Evolutionary conservation across 2,329 filamentous ascomycete species (phyloP).

Genomic region (Dendrostoma leiphaemia): DNA sequence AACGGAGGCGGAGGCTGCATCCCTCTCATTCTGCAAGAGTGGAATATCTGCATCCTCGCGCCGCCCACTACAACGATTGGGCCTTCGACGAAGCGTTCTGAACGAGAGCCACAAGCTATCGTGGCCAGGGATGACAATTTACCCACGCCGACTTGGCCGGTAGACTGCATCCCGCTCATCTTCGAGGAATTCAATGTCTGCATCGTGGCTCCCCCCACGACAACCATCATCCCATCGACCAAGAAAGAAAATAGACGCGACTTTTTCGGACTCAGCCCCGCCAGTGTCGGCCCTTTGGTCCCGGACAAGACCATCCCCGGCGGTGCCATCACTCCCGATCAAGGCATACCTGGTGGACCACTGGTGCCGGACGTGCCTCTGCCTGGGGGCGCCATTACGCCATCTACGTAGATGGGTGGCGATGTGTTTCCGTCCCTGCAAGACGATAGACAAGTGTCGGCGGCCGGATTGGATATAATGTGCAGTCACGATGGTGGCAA

Average conservation of each 20-base stretch:
- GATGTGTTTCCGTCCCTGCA: neutral
- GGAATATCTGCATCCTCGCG: neutral
- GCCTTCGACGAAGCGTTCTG: neutral
- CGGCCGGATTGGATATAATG: neutral
- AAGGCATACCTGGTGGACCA: constrained; percentile 24
- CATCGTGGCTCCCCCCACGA: too few relatives aligned
- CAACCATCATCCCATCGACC: too few relatives aligned
- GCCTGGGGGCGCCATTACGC: constrained; percentile 26
- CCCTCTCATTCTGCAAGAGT: neutral
- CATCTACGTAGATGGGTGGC: constrained; percentile 4
- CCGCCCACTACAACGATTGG: constrained; percentile 1
- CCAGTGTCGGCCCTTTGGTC: constrained; percentile 15
- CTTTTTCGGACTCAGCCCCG: neutral
- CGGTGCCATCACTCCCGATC: constrained; percentile 29
- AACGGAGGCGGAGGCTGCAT: too few relatives aligned
- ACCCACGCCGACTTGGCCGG: too few relatives aligned
- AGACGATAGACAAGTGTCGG: neutral
- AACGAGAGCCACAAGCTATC: too few relatives aligned
- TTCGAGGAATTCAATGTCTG: too few relatives aligned
- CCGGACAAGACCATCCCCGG: constrained; percentile 28
- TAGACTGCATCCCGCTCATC: too few relatives aligned
- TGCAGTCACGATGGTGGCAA: neutral
- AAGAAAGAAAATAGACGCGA: neutral
- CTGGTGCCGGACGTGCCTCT: constrained; percentile 29
- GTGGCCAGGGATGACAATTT: too few relatives aligned